phyloP scores from a whole-genome alignment of 805 yeast species.

The Spathaspora girioi region DNA sequence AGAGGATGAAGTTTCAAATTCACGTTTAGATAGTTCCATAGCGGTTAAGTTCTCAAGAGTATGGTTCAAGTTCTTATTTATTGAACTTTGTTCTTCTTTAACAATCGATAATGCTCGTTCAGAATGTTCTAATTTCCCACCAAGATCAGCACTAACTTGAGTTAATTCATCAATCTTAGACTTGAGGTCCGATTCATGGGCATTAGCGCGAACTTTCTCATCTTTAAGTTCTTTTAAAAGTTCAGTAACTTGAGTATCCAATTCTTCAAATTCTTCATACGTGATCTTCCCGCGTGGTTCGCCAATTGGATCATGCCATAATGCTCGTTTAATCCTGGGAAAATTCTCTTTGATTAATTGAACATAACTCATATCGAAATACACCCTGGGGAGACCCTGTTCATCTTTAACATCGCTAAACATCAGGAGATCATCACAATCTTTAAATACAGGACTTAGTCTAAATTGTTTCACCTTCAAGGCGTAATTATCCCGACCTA shows the following conservation, averaged over 20 bases:
- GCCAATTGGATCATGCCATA: conserved; percentile 67
- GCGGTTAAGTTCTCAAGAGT: conserved; percentile 18
- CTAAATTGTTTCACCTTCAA: conserved; percentile 71
- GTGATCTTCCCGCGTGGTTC: conserved; percentile 70
- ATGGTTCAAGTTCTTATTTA: conserved; percentile 16
- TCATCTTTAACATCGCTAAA: conserved; percentile 56
- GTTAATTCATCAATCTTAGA: conserved; percentile 15
- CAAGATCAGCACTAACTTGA: conserved; percentile 11
- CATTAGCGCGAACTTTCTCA: conserved; percentile 15
- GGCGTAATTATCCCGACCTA: conserved; percentile 78
- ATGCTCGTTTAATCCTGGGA: conserved; percentile 60
- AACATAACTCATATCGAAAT: conserved; percentile 63
- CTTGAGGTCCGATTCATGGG: conserved; percentile 17
- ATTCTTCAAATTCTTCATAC: conserved; percentile 52
- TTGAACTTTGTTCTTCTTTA: conserved; percentile 15
- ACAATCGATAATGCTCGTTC: conserved; percentile 16
- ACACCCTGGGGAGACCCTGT: conserved; percentile 83
- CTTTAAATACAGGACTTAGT: conserved; percentile 51
- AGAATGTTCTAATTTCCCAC: conserved; percentile 9
- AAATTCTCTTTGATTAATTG: conserved; percentile 66
- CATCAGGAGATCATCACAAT: conserved; percentile 40
- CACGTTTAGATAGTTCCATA: conserved; percentile 27
- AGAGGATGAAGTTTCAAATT: conserved; percentile 25
- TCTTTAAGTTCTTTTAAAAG: conserved; percentile 20
- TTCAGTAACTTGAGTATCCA: conserved; percentile 33